phyloP scores from a whole-genome alignment of 2,329 filamentous ascomycete species.

The Colletotrichum caudatum region DNA sequence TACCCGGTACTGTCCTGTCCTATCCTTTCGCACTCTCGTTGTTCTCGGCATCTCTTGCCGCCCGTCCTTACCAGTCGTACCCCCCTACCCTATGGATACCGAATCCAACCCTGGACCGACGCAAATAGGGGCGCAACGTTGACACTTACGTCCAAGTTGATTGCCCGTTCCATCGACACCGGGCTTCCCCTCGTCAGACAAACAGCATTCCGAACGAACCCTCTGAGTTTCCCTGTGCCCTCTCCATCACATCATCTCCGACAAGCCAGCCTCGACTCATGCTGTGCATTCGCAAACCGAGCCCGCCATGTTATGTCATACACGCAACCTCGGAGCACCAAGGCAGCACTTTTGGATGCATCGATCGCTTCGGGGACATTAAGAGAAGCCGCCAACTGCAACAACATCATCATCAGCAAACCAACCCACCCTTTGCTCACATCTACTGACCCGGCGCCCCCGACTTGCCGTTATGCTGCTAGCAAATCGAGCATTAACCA shows the following conservation, averaged over 20 bases:
- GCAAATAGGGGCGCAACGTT: neutral
- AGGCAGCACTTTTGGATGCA: neutral
- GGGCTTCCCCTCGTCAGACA: neutral
- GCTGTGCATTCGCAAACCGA: neutral
- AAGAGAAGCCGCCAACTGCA: neutral
- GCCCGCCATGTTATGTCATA: neutral
- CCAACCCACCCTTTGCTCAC: constrained; percentile 6
- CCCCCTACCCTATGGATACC: neutral
- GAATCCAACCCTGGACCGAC: neutral
- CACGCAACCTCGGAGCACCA: neutral
- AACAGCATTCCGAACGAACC: neutral
- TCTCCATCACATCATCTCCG: neutral
- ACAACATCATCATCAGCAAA: neutral
- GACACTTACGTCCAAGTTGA: neutral
- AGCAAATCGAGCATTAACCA: neutral
- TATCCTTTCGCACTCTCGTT: too few relatives aligned
- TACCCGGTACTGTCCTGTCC: too few relatives aligned
- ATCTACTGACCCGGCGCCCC: neutral
- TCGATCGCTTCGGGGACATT: neutral
- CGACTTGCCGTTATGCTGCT: too few relatives aligned
- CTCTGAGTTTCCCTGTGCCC: neutral
- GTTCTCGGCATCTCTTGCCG: neutral
- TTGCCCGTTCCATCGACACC: neutral
- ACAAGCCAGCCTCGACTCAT: neutral
- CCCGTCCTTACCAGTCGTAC: neutral